Evolutionary conservation across 2,329 filamentous ascomycete genomes (phyloP).

Genomic region (Pseudogymnoascus sp.): DNA sequence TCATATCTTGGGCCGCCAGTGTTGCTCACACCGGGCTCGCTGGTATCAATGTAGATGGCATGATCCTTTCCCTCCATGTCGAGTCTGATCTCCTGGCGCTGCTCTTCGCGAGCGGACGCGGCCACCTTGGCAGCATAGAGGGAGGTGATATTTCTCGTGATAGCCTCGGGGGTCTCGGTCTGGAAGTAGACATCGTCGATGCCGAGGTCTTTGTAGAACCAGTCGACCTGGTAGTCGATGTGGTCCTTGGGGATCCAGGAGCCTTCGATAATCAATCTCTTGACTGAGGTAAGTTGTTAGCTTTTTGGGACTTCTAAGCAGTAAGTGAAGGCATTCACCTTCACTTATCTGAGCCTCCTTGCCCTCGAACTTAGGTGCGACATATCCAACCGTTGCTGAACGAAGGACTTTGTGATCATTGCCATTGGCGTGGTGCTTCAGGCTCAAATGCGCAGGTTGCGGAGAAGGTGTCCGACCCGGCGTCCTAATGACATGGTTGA

Average conservation of each 20-base stretch:
- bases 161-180: conserved; percentile 75
- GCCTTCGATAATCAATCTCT: conserved; percentile 66
- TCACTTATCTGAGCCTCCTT: conserved; percentile 75
- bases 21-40: conserved; percentile 72
- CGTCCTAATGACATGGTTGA: conserved; percentile 22
- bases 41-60: conserved; percentile 97
- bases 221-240: conserved; percentile 76
- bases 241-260: conserved; percentile 81
- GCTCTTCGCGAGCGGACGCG: conserved; percentile 85
- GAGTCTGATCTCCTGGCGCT: conserved; percentile 84
- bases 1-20: conserved; percentile 83
- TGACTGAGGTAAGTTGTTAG: conserved; percentile 46
- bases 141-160: conserved; percentile 89
- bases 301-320: background rate
- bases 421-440: conserved; percentile 32
- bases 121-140: conserved; percentile 96
- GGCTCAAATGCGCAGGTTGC: conserved; percentile 75
- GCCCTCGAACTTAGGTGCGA: conserved; percentile 87
- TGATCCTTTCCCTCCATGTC: conserved; percentile 94
- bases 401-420: conserved; percentile 68
- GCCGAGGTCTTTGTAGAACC: conserved; percentile 97
- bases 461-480: conserved; percentile 54
- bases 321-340: conserved; percentile 11
- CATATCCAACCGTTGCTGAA: conserved; percentile 86
- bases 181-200: conserved; percentile 99